A percentile compares a stretch with the other conserved stretches of the same genome.
Evolutionary conservation across 2,329 filamentous ascomycete genomes (phyloP).

Genomic region (Aspergillus ibericus): DNA sequence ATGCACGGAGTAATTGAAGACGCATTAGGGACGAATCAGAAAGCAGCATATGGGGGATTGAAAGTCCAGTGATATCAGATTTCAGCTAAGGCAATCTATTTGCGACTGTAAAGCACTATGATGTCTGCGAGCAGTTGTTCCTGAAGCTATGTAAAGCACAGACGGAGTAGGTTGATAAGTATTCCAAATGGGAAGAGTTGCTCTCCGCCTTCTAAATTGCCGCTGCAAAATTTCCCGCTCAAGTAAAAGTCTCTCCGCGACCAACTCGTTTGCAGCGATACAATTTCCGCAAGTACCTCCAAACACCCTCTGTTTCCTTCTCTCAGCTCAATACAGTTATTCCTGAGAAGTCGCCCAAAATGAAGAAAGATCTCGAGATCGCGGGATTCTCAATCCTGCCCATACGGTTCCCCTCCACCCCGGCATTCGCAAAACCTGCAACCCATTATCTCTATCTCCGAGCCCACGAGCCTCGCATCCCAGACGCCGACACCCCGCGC

Average conservation of each 20-base stretch:
- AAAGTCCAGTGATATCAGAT: background rate
- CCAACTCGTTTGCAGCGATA: background rate
- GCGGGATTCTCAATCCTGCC: conserved; percentile 69
- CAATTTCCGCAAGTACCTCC: background rate
- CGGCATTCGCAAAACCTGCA: conserved; percentile 62
- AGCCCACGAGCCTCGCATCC: conserved; percentile 75
- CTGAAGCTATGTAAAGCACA: background rate
- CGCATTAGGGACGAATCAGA: background rate
- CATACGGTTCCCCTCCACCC: conserved; percentile 63
- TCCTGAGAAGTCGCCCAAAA: conserved; percentile 21
- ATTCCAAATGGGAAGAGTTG: no score
- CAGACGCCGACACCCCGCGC: conserved; percentile 70
- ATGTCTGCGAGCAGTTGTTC: background rate
- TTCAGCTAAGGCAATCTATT: background rate
- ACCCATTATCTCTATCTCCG: conserved; percentile 86
- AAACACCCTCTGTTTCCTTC: background rate
- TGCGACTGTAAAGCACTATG: background rate
- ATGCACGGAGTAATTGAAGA: background rate
- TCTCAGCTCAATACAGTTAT: background rate
- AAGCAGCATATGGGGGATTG: background rate
- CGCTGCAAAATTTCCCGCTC: conserved; percentile 14
- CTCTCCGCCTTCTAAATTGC: conserved; percentile 18
- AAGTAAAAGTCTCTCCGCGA: conserved; percentile 6
- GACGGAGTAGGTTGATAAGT: no score
- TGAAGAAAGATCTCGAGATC: conserved; percentile 45